Evolutionary conservation across 2,329 filamentous ascomycete genomes (phyloP).

Genomic region (Lithohypha guttulata): DNA sequence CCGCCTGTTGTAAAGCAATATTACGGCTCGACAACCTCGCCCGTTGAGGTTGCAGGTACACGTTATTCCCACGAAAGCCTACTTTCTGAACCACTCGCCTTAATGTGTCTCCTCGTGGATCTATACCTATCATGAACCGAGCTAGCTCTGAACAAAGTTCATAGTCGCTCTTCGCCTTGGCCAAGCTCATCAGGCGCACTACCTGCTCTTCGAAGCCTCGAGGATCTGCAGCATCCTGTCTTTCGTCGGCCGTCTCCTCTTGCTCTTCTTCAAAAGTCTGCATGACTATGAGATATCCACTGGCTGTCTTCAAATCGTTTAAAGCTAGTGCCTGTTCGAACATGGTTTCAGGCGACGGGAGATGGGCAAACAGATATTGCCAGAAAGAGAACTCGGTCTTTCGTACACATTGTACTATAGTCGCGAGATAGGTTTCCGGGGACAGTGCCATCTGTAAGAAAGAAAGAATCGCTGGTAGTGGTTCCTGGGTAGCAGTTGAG

Average conservation of each 20-base stretch:
- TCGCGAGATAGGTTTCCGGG: conserved; percentile 67
- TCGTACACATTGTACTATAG: conserved; percentile 90
- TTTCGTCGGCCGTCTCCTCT: conserved; percentile 22
- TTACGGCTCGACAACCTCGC: conserved; percentile 8
- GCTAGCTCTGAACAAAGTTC: conserved; percentile 91
- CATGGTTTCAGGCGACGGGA: conserved; percentile 79
- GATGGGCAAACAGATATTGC: conserved; percentile 82
- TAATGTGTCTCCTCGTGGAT: conserved; percentile 72
- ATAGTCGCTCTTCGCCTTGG: conserved; percentile 81
- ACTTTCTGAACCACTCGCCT: conserved; percentile 31
- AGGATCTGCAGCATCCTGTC: conserved; percentile 36
- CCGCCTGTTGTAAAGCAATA: conserved; percentile 3
- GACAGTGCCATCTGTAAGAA: conserved; percentile 63
- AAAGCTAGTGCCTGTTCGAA: conserved; percentile 85
- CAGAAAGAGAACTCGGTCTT: conserved; percentile 95
- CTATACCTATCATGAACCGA: conserved; percentile 85
- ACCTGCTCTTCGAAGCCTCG: conserved; percentile 40
- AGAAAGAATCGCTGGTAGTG: conserved; percentile 44
- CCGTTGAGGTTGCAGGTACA: conserved; percentile 7
- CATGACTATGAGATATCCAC: conserved; percentile 88
- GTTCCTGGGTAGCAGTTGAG: conserved; percentile 17
- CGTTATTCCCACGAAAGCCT: conserved; percentile 23
- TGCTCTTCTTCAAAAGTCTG: conserved; percentile 59
- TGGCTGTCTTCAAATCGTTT: conserved; percentile 84
- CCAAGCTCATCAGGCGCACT: conserved; percentile 67